These are phyloP conservation scores for Poronia punctata DNA, from an alignment of 495 filamentous ascomycete species.

Conservation along the genomic window DNA sequence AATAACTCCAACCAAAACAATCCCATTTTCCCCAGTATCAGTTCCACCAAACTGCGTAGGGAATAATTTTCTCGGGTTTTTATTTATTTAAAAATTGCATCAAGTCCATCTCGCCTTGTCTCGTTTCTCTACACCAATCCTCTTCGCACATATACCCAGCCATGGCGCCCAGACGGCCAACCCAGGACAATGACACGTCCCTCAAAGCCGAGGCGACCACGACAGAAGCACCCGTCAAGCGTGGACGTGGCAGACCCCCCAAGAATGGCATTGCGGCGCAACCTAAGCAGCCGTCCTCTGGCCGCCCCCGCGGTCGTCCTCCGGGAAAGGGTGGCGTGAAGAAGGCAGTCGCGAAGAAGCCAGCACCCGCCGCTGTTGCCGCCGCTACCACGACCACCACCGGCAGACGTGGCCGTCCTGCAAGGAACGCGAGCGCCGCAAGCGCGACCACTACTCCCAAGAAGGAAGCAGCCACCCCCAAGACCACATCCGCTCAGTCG, in stretches of 20 bases:
- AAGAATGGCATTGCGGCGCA: constrained; percentile 31
- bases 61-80: constrained; percentile 2
- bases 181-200: constrained; percentile 16
- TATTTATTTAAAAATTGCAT: not conserved
- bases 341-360: constrained; percentile 20
- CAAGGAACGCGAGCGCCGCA: constrained; percentile 17
- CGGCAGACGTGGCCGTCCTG: constrained; percentile 28
- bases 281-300: constrained; percentile 29
- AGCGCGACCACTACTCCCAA: constrained; percentile 22
- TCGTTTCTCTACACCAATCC: not conserved
- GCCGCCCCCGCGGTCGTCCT: constrained; percentile 40
- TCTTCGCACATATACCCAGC: not conserved
- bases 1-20: no score
- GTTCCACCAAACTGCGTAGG: not conserved
- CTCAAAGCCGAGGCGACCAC: constrained; percentile 9
- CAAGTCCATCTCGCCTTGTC: not conserved
- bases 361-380: constrained; percentile 10
- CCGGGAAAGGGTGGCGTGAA: constrained; percentile 32
- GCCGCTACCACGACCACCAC: constrained; percentile 9
- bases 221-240: constrained; percentile 26
- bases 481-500: constrained; percentile 11
- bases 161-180: constrained; percentile 22
- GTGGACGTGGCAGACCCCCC: constrained; percentile 38
- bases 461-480: constrained; percentile 9
- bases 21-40: not conserved